A percentile compares a stretch with the other conserved stretches of the same genome.
These are phyloP conservation scores for Phytophthora foliorum DNA, from an alignment of 352 stramenopile genomes.

Conservation along the genomic window DNA sequence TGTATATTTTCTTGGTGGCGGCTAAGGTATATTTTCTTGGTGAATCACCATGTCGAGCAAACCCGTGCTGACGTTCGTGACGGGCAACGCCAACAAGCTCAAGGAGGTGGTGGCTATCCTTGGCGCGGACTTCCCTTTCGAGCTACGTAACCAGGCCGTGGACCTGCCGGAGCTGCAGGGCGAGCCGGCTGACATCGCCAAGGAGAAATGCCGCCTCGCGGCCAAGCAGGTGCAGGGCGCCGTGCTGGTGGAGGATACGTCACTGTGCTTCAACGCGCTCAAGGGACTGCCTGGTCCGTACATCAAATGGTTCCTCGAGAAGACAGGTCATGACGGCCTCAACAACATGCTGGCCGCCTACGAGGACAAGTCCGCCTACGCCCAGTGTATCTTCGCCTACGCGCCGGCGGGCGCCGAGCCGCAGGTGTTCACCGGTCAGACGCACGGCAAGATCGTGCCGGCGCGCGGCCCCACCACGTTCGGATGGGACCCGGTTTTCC, in stretches of 20 bases:
- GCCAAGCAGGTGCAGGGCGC: conserved; percentile 86
- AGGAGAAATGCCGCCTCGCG: conserved; percentile 95
- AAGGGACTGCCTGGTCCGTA: conserved; percentile 96
- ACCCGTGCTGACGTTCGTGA: conserved; percentile 85
- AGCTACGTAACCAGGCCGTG: conserved; percentile 93
- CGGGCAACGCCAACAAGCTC: conserved; percentile 90
- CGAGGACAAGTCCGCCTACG: conserved; percentile 96
- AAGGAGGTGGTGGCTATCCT: conserved; percentile 87
- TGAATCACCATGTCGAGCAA: conserved; percentile 40
- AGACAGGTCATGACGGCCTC: conserved; percentile 92
- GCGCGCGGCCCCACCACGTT: conserved; percentile 89
- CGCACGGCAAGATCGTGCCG: conserved; percentile 93
- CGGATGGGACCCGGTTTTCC: conserved; percentile 94
- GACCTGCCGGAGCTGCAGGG: conserved; percentile 99
- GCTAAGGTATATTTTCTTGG: too few species aligned
- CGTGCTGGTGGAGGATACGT: conserved; percentile 97
- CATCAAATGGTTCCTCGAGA: conserved; percentile 99
- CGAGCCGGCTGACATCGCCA: conserved; percentile 94
- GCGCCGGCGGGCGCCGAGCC: conserved; percentile 79
- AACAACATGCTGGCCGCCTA: conserved; percentile 96
- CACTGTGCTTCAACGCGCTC: conserved; percentile 97
- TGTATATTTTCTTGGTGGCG: too few species aligned
- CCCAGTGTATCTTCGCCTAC: conserved; percentile 97
- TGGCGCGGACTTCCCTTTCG: conserved; percentile 89
- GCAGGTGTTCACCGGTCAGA: conserved; percentile 95